A percentile compares a stretch with the other conserved stretches of the same genome.
phyloP scores from a whole-genome alignment of 352 stramenopile species.

The Phytophthora hibernalis region DNA sequence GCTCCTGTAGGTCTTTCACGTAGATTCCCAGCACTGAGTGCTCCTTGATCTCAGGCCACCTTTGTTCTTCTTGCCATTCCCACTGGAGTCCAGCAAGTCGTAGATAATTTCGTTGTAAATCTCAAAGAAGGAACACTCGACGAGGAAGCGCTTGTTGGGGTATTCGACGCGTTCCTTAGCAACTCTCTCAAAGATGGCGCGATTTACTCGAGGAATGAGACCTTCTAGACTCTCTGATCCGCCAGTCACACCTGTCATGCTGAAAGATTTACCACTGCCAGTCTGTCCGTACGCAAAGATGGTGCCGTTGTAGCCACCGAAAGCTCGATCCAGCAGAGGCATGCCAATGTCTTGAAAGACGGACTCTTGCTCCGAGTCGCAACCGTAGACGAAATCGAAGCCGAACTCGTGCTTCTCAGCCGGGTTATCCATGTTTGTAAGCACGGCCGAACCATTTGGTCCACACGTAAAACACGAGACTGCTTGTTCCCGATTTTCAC shows the following conservation, averaged over 20 bases:
- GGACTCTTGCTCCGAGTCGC: constrained; percentile 69
- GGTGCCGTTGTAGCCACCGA: constrained; percentile 90
- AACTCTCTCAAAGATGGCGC: constrained; percentile 90
- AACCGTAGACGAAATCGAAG: constrained; percentile 91
- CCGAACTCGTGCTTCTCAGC: constrained; percentile 85
- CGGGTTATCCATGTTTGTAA: constrained; percentile 87
- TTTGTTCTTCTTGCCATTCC: constrained; percentile 89
- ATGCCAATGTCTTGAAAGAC: constrained; percentile 86
- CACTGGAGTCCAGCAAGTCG: constrained; percentile 91
- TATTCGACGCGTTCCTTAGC: constrained; percentile 63
- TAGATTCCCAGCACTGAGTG: constrained; percentile 95
- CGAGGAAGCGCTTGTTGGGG: constrained; percentile 86
- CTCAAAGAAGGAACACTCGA: constrained; percentile 95
- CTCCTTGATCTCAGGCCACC: constrained; percentile 93
- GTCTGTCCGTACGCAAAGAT: constrained; percentile 92
- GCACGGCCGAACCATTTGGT: constrained; percentile 71
- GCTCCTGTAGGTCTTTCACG: constrained; percentile 92
- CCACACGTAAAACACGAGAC: constrained; percentile 75
- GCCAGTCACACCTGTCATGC: constrained; percentile 78
- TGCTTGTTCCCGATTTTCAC: constrained; percentile 82
- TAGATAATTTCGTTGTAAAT: constrained; percentile 98
- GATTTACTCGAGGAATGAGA: constrained; percentile 93
- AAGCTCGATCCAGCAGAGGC: constrained; percentile 82
- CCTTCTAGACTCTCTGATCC: constrained; percentile 73
- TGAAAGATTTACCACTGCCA: constrained; percentile 90